Evolutionary conservation across 371 early-diverging fungal genomes (phyloP), one percentile per base, ranked within the genome.

Genomic region (Mortierella sp.): DNA sequence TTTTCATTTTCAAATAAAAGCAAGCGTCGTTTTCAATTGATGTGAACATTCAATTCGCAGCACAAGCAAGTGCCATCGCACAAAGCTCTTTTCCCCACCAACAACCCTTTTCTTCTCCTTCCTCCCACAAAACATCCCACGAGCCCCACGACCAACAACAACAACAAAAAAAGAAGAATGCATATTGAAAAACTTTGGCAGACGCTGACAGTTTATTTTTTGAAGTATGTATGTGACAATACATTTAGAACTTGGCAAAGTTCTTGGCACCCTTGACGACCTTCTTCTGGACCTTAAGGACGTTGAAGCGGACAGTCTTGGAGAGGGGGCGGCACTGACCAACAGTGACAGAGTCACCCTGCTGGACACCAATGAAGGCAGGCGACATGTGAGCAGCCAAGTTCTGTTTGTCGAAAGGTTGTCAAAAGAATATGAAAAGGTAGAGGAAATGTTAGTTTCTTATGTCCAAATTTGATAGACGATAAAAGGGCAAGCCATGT

Each of bases 251-350:
- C 70, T 97, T 98, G 88, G 92, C 84, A 92, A 98, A 98, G 87
- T 92, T 89, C 95, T 98, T 98, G 90, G 94, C 89, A 84, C 92
- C 92, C 93, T 95, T 95, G 85, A 90, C 88, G 73, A 87, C 81
- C 86, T 90, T 87, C 95, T 96, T 96, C 87, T 92, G 90, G 91
- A 97, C 96, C 94, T 97, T 97, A 87, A 99, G 92, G 78, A 98
- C 98, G 94, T 99, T 99, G 97, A 98, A 99, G 87, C 98, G 96
- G 87, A 99, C 96, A 79, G 99, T 99, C 96, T 99, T 99, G 87
- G 98, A 97, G 79, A 99, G 93, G 74, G 82, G 82, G 68, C 82
- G 82, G 82, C 82, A 82, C 82, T 82, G 82, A 70, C 82, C 82
- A 69, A 82, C 82, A 68, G 82, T 82, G 82, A 82, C 82, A 40